Base-by-base conservation (phyloP, 192 early-diverging fungal genomes). In the Umbelopsis sp. region DNA sequence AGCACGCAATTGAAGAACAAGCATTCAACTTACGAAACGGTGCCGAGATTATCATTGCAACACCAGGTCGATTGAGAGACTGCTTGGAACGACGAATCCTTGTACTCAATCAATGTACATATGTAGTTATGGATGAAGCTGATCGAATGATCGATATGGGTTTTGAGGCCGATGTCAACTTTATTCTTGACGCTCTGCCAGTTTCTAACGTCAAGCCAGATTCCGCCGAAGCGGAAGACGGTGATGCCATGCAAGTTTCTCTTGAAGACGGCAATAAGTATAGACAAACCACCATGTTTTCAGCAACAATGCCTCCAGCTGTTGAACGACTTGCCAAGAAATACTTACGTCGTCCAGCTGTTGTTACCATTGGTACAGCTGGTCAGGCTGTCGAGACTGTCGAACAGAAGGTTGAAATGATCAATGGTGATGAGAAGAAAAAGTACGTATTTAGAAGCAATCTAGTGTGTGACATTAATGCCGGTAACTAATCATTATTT, bases 41-140 rank as follows among this genome's bases (percentile, higher is more conserved):
- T 69, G 95, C 93, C 0, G 95, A 98, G 72, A 97, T 99, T 47
- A 85, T 98, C 70, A 98, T 99, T 84, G 98, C 97, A 2, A 99
- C 98, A 10, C 98, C 98, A 6, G 98, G 98, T 79, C 90, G 98
- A 73, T 83, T 99, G 52, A 91, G 90, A 72, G 98, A 99, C 81
- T 93, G 89, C 74, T 78, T 99, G 26, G 96, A 98, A 49, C 85
- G 91, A 43, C 87, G 94, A 22, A 93, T 97, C 70, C 70, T 98
- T 65, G 94, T 96, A 2, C 83, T 99, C 38, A 89, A 89, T 81
- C 97, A 97, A 80, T 98, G 97, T 81, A 89, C 93, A 2, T 98
- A 97, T 78, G 94, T 99, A 21, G 98, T 99, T 21, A 96, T 99
- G 97, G 97, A 99, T 77, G 97, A 99, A 84, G 97, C 96, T 56